Conservation (phyloP, 2,329 filamentous ascomycete species). For the Cladophialophora carrionii region DNA sequence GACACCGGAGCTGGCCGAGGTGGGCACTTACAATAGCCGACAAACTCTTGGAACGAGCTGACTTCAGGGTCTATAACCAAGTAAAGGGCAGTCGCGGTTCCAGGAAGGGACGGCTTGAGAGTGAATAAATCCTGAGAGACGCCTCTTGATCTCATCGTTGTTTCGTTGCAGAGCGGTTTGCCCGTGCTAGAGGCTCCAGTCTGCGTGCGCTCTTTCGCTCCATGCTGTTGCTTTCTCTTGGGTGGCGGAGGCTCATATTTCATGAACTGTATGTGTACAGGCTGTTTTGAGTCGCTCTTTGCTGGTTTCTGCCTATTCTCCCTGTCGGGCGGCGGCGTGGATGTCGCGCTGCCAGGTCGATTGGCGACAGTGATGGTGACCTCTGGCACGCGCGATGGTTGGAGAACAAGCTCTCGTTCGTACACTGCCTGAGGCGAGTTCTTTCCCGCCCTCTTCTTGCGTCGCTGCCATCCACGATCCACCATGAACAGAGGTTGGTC, state of each 20-base stretch:
- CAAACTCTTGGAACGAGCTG: constrained; percentile 23
- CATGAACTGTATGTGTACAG: constrained; percentile 18
- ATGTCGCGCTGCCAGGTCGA: not conserved
- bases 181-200: too few species aligned
- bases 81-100: constrained; percentile 22
- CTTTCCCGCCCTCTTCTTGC: constrained; percentile 20
- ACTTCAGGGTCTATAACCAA: constrained; percentile 32
- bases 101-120: constrained; percentile 7
- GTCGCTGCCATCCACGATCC: constrained; percentile 33
- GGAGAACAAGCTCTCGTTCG: constrained; percentile 3
- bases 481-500: constrained; percentile 33
- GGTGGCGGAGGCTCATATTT: constrained; percentile 17
- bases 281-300: not conserved
- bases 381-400: constrained; percentile 25
- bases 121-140: not conserved
- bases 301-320: not conserved
- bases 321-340: not conserved
- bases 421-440: not conserved
- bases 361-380: constrained; percentile 25
- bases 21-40: constrained; percentile 25
- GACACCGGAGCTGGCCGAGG: not conserved
- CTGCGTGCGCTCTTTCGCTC: not conserved
- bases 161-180: not conserved
- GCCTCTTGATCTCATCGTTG: not conserved
- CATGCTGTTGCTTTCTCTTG: not conserved